Evolutionary conservation across 1,139 yeast genomes (phyloP).

Genomic region (Pneumocystis canis): DNA sequence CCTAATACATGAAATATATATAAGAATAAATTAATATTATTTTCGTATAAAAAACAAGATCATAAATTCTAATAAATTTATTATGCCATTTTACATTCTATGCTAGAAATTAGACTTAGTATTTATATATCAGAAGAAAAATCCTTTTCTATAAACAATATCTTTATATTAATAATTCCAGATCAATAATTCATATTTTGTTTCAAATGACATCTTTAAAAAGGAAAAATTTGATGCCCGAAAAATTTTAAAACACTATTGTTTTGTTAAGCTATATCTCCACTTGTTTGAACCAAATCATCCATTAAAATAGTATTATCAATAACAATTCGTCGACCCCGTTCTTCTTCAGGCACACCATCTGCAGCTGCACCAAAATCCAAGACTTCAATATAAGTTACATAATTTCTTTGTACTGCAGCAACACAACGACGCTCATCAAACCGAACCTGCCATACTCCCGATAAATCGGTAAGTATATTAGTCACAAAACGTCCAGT

Average conservation of each 20-base stretch:
- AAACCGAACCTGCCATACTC: constrained; percentile 89
- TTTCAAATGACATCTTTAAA: not conserved
- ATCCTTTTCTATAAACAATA: not conserved
- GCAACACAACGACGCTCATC: constrained; percentile 77
- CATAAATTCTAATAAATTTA: not conserved
- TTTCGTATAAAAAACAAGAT: not conserved
- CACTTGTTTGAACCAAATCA: not conserved
- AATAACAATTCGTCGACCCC: not conserved
- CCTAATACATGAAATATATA: not conserved
- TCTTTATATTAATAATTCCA: not conserved
- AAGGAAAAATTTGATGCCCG: not conserved
- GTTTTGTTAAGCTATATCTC: not conserved
- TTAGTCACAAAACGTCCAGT: constrained; percentile 67
- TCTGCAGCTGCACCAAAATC: constrained; percentile 39
- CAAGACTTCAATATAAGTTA: constrained; percentile 61
- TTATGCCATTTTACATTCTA: not conserved
- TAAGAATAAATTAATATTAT: not conserved
- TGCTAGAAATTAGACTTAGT: not conserved
- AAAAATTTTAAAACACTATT: not conserved
- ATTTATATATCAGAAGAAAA: not conserved
- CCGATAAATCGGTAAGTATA: constrained; percentile 56
- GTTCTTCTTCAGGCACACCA: not conserved
- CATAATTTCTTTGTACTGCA: constrained; percentile 69
- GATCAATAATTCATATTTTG: not conserved
- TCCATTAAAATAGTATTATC: not conserved